These are phyloP conservation scores for Epichloe festucae DNA, from an alignment of 2,329 filamentous ascomycete species.

Conservation along the genomic window DNA sequence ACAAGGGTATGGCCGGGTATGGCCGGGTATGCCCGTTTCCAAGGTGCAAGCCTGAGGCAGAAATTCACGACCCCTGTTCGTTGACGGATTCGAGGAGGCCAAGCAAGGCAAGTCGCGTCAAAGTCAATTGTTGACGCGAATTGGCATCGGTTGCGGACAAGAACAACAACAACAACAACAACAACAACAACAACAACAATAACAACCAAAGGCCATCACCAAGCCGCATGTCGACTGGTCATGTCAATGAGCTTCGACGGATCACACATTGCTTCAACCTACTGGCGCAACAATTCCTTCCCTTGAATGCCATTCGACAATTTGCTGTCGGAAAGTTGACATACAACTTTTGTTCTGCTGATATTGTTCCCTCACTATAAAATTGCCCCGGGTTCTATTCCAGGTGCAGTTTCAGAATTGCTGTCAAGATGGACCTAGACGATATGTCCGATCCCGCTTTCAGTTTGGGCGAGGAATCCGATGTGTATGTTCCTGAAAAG, in stretches of 20 bases:
- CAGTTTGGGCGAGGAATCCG: constrained; percentile 28
- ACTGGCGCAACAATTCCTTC: constrained; percentile 4
- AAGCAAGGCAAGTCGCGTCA: background rate
- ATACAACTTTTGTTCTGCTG: background rate
- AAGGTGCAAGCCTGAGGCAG: constrained; percentile 3
- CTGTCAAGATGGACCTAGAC: constrained; percentile 40
- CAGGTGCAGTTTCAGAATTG: background rate
- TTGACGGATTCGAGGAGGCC: background rate
- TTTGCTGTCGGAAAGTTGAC: constrained; percentile 1
- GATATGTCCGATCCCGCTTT: constrained; percentile 40
- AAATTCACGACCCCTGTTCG: constrained; percentile 2
- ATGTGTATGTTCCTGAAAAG: constrained; percentile 26
- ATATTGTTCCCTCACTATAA: background rate
- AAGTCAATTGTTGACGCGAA: constrained; percentile 16
- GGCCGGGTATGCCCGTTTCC: too few relatives aligned
- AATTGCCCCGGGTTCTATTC: background rate
- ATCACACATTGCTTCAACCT: constrained; percentile 7
- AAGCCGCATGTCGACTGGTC: constrained; percentile 1
- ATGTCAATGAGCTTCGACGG: constrained; percentile 12
- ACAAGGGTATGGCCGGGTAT: background rate
- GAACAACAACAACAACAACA: constrained; percentile 6
- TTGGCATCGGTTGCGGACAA: background rate
- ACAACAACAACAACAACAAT: constrained; percentile 7
- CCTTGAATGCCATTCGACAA: background rate
- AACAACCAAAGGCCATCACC: constrained; percentile 14